Percentiles rank a stretch among this genome's conserved stretches.
phyloP scores from a whole-genome alignment of 352 stramenopile genomes.

The Globisporangium takayamanum region DNA sequence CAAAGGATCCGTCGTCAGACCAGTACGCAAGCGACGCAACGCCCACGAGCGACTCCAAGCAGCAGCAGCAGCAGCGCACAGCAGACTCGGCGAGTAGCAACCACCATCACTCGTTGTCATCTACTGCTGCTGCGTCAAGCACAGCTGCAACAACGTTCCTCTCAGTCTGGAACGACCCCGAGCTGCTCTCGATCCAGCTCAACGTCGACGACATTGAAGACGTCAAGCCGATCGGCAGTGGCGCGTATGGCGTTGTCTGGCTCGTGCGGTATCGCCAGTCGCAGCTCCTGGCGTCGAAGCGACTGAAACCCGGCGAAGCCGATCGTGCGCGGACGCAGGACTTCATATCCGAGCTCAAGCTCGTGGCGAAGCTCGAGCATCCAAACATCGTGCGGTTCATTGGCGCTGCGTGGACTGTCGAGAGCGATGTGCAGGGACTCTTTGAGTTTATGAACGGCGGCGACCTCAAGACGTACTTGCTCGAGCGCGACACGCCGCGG shows the following conservation, averaged over 20 bases:
- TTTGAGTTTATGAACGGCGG: constrained; percentile 63
- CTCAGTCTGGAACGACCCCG: constrained; percentile 39
- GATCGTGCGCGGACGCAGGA: constrained; percentile 26
- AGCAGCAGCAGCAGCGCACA: no score
- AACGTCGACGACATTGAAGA: constrained; percentile 42
- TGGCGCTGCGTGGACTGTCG: constrained; percentile 44
- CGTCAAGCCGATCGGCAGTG: constrained; percentile 10
- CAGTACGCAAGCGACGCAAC: constrained; percentile 1
- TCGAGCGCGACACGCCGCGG: constrained; percentile 4
- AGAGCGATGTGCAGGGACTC: constrained; percentile 42
- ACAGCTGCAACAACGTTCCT: neutral
- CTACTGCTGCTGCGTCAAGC: no score
- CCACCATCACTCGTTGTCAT: neutral
- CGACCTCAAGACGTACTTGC: constrained; percentile 37
- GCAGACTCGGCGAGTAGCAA: neutral
- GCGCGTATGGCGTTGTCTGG: constrained; percentile 4
- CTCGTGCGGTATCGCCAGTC: constrained; percentile 4
- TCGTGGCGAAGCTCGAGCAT: constrained; percentile 37
- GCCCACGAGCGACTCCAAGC: neutral
- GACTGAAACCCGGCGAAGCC: constrained; percentile 26
- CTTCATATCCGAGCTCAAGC: constrained; percentile 55
- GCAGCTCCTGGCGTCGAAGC: constrained; percentile 20
- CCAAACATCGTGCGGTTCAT: constrained; percentile 43
- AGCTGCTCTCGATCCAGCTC: constrained; percentile 36
- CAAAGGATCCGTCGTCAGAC: no score